These are phyloP conservation scores for Boeremia lycopersici DNA, from an alignment of 2,329 filamentous ascomycete genomes.

Conservation along the genomic window DNA sequence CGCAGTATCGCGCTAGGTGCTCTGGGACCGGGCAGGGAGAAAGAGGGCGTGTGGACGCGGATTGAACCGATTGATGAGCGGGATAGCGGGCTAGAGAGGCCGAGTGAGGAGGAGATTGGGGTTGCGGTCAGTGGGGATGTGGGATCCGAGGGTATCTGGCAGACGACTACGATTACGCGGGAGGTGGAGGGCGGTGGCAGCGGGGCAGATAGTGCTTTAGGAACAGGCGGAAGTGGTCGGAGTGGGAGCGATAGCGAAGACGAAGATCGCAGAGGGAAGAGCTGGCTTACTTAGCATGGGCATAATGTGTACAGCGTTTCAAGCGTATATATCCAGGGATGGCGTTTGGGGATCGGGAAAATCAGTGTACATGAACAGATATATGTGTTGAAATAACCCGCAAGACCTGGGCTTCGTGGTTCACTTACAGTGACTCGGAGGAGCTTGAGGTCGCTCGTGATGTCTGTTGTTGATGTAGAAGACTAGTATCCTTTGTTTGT, in stretches of 20 bases:
- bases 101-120: conserved; percentile 8
- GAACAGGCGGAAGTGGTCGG: background rate
- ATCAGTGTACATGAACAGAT: too few relatives aligned
- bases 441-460: too few relatives aligned
- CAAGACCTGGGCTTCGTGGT: too few relatives aligned
- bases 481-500: too few relatives aligned
- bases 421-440: too few relatives aligned
- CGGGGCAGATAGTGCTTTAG: background rate
- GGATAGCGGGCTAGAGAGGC: background rate
- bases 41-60: conserved; percentile 8
- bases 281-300: background rate
- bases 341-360: too few relatives aligned
- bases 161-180: conserved; percentile 3
- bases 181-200: background rate
- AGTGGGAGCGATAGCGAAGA: background rate
- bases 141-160: conserved; percentile 5
- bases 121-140: background rate
- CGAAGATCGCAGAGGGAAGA: background rate
- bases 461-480: too few relatives aligned
- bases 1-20: conserved; percentile 2
- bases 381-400: too few relatives aligned
- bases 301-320: background rate
- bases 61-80: conserved; percentile 11
- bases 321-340: conserved; percentile 6
- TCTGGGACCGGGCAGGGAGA: background rate